A percentile compares a stretch with the other conserved stretches of the same genome.
These are phyloP conservation scores for Magnolia kwangsiensis DNA, from an alignment of 164 flowering plant genomes.

Conservation along the genomic window DNA sequence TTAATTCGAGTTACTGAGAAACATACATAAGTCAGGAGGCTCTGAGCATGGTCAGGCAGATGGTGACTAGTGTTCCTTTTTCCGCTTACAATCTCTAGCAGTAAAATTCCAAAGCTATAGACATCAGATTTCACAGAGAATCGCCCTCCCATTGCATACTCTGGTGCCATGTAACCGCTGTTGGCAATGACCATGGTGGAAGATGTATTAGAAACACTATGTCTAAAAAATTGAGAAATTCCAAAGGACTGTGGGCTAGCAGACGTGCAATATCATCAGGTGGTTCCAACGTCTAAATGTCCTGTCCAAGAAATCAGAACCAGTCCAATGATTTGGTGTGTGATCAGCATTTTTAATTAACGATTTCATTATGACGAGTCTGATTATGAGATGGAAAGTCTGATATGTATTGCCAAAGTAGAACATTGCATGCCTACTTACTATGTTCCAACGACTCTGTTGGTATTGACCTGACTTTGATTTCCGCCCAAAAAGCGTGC, in stretches of 20 bases:
- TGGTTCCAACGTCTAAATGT: no score
- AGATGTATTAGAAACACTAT: background rate
- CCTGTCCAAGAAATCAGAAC: no score
- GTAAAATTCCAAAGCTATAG: background rate
- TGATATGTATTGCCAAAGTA: no score
- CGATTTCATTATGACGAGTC: no score
- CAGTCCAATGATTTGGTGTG: no score
- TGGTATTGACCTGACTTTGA: constrained; percentile 21
- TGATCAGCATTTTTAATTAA: no score
- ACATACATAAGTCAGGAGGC: background rate
- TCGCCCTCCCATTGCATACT: background rate
- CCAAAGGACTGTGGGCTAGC: background rate
- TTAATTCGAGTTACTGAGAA: background rate
- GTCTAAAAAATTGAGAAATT: no score
- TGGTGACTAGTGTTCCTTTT: background rate
- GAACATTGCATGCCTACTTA: constrained; percentile 12
- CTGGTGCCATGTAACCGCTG: background rate
- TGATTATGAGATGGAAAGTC: no score
- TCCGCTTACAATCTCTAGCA: background rate
- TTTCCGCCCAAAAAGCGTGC: constrained; percentile 34
- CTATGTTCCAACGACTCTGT: constrained; percentile 33
- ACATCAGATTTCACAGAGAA: background rate
- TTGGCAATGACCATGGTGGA: background rate
- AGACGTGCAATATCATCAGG: no score
- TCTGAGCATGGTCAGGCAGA: constrained; percentile 13